Base-by-base conservation (phyloP, 2,329 filamentous ascomycete genomes). In the Claviceps africana region DNA sequence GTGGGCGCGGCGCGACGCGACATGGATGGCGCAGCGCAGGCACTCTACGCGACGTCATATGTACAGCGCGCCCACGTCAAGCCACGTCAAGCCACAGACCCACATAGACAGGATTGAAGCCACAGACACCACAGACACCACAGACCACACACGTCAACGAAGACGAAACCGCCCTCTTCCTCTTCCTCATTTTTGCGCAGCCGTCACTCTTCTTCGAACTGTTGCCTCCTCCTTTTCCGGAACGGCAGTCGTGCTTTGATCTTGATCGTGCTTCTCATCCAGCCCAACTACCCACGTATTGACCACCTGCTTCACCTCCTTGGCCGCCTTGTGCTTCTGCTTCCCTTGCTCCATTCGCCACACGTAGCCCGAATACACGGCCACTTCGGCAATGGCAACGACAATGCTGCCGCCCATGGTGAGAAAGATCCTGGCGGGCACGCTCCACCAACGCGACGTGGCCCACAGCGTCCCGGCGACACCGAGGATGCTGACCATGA, bases 401-500 rank as follows among this genome's bases (percentile, higher is more conserved):
- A 86, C 61, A 1, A 83, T 68, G 55, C 82, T 83, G 1, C 86
- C 85, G 7, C 77, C 78, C 70, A 93, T 75, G 33, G 84, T 84
- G 48, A 90, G 66, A 40, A 85, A 83, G 55, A 93, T 63, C 28
- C 87, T 72, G 44, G 81, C 76, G 0, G 86, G 81, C 1, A 83
- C 77, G 56, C 76, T 83, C 86, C 86, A 91, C 76, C 85, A 86
- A 49, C 82, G 74, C 1, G 84, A 84, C 17, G 78, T 77, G n/a
- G 89, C 75, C 87, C 86, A 93, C 35, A 93, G 76, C 8, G 85
- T 86, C 2, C 77, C 81, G 2, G 82, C 85, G 49, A 85, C 86
- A 45, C 90, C 87, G 2, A 91, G 71, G 51, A 96, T 86, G 50
- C 88, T 95, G 51, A 95, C 75, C 40, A 96, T 70, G 49, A 97